These are phyloP conservation scores for Saccharomycopsis sp. DNA, from an alignment of 805 yeast species.

Conservation along the genomic window DNA sequence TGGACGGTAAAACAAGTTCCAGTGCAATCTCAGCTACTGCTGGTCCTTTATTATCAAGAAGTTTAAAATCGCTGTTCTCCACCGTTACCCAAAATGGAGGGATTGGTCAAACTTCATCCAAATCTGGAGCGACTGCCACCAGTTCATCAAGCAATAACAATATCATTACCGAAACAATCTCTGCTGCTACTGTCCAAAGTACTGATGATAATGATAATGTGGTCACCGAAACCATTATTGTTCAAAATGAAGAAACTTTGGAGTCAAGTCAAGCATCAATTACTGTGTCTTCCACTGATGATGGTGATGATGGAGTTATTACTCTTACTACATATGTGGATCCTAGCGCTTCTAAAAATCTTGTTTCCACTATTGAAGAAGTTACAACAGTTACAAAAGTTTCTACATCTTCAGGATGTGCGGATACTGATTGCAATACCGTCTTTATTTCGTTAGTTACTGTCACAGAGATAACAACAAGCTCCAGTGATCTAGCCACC, in stretches of 20 bases:
- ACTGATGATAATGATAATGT: conserved; percentile 6
- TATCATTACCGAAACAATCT: conserved; percentile 1
- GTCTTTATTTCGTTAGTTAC: conserved; percentile 1
- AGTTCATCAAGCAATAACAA: background rate
- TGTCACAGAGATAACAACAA: no score
- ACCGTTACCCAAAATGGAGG: background rate
- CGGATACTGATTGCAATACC: conserved; percentile 6
- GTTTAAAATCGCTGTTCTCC: no score
- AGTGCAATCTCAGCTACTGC: background rate
- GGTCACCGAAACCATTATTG: conserved; percentile 12
- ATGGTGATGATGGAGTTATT: background rate
- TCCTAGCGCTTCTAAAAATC: no score
- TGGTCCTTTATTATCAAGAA: background rate
- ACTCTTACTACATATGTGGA: background rate
- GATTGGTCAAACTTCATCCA: background rate
- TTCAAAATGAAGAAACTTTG: conserved; percentile 8
- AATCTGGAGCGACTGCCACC: background rate
- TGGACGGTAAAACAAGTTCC: conserved; percentile 1
- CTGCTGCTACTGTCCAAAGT: background rate
- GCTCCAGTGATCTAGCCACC: no score
- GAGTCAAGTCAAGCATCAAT: background rate
- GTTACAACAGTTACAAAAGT: no score
- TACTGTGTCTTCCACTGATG: background rate
- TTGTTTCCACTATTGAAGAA: no score
- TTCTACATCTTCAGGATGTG: conserved; percentile 2